Evolutionary conservation across 768 basidiomycete genomes (phyloP).

Genomic region (Tricholoma matsutake): DNA sequence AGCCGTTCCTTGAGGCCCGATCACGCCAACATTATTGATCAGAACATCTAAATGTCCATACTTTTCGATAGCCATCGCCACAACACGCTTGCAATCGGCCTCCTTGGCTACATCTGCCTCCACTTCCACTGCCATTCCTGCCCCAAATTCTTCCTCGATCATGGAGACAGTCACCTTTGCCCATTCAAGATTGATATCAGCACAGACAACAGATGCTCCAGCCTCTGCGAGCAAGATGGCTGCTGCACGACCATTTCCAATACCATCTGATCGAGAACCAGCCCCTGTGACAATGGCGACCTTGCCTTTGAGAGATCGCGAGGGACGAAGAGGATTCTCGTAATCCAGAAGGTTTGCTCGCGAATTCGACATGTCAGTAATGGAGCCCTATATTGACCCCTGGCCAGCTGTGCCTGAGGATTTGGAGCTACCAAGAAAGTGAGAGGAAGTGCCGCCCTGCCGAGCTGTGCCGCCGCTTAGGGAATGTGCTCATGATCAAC

Average conservation of each 20-base stretch:
- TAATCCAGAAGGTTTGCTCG: conserved; percentile 9
- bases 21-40: conserved; percentile 41
- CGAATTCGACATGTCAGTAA: conserved; percentile 1
- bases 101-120: conserved; percentile 36
- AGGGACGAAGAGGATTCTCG: conserved; percentile 32
- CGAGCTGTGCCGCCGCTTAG: too few species aligned
- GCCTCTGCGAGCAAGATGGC: conserved; percentile 41
- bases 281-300: conserved; percentile 43
- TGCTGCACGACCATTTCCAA: conserved; percentile 41
- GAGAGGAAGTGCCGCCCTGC: too few species aligned
- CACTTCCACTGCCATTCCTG: conserved; percentile 28
- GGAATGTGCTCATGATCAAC: too few species aligned
- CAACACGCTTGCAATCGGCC: conserved; percentile 32
- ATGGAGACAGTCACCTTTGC: conserved; percentile 37
- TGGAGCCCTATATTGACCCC: too few species aligned
- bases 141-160: conserved; percentile 36
- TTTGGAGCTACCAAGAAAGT: too few species aligned
- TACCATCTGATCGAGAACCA: conserved; percentile 36
- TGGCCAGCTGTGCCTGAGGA: too few species aligned
- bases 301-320: conserved; percentile 27
- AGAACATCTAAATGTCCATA: conserved; percentile 42
- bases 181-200: conserved; percentile 35
- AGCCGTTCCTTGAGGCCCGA: conserved; percentile 35
- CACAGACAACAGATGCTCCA: conserved; percentile 35
- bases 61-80: conserved; percentile 30